These are phyloP conservation scores for Isatis tinctoria DNA, from an alignment of 345 rosid species.

Conservation along the genomic window DNA sequence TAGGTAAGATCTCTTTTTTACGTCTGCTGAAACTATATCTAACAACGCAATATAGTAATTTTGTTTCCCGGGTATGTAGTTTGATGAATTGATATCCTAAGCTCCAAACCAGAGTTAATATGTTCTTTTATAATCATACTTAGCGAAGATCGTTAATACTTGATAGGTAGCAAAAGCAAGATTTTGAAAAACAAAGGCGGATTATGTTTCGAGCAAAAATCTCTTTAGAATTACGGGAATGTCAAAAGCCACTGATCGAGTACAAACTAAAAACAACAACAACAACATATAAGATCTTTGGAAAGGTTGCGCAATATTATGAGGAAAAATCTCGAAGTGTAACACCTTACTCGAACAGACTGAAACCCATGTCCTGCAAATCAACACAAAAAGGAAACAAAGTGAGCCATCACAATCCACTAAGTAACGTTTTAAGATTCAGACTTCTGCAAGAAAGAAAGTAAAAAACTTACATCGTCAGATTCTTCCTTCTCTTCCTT, in stretches of 20 bases:
- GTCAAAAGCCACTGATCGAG: background rate
- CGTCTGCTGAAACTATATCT: no score
- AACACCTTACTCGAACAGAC: slow-evolving; percentile 46
- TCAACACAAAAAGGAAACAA: background rate
- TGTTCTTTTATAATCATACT: background rate
- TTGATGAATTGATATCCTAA: no score
- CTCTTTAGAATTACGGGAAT: background rate
- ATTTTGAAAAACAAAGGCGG: background rate
- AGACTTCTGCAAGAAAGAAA: background rate
- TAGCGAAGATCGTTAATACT: background rate
- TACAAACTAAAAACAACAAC: slow-evolving; percentile 19
- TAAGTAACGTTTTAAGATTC: background rate
- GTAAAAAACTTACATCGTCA: slow-evolving; percentile 55
- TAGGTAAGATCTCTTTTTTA: no score
- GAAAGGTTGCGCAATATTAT: background rate
- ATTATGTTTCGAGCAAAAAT: background rate
- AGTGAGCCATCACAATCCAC: background rate
- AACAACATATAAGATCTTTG: background rate
- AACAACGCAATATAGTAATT: background rate
- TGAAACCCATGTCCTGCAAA: slow-evolving; percentile 66
- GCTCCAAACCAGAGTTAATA: no score
- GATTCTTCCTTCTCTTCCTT: slow-evolving; percentile 77
- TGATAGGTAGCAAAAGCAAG: background rate
- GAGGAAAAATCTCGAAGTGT: background rate
- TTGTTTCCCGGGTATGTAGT: no score